These are phyloP conservation scores for Coemansia guatemalensis DNA, from an alignment of 192 early-diverging fungal species.

Conservation along the genomic window DNA sequence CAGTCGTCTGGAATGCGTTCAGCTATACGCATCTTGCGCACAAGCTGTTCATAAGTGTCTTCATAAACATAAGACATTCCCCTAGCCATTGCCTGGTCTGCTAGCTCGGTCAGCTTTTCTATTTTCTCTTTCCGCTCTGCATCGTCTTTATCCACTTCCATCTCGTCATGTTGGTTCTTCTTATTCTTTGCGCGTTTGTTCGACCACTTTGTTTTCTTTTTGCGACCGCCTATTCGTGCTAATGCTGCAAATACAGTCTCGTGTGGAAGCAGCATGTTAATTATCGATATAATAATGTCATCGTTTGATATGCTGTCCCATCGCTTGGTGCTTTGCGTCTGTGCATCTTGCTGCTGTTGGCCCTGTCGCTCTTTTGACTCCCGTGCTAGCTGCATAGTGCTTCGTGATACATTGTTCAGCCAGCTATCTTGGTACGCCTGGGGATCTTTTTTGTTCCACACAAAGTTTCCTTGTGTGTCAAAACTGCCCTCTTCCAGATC, in stretches of 20 bases:
- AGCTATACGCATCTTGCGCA: conserved; percentile 62
- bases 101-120: conserved; percentile 65
- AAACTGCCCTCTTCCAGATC: conserved; percentile 72
- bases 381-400: conserved; percentile 59
- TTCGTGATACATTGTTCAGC: conserved; percentile 61
- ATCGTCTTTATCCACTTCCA: conserved; percentile 49
- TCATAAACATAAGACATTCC: conserved; percentile 70
- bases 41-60: conserved; percentile 65
- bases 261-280: conserved; percentile 58
- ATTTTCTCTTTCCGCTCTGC: conserved; percentile 49
- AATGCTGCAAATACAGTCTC: conserved; percentile 63
- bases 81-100: conserved; percentile 69
- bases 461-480: conserved; percentile 69
- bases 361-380: conserved; percentile 52
- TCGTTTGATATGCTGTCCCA: conserved; percentile 53
- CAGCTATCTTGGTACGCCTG: conserved; percentile 71
- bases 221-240: conserved; percentile 58
- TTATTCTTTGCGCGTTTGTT: conserved; percentile 18
- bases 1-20: conserved; percentile 62
- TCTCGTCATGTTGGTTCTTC: conserved; percentile 15
- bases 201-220: conserved; percentile 45
- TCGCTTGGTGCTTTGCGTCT: conserved; percentile 20
- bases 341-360: conserved; percentile 2
- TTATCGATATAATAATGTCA: conserved; percentile 57
- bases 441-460: conserved; percentile 66